Evolutionary conservation across 73 alveolate genomes (phyloP).

Genomic region (Paramecium bursaria): DNA sequence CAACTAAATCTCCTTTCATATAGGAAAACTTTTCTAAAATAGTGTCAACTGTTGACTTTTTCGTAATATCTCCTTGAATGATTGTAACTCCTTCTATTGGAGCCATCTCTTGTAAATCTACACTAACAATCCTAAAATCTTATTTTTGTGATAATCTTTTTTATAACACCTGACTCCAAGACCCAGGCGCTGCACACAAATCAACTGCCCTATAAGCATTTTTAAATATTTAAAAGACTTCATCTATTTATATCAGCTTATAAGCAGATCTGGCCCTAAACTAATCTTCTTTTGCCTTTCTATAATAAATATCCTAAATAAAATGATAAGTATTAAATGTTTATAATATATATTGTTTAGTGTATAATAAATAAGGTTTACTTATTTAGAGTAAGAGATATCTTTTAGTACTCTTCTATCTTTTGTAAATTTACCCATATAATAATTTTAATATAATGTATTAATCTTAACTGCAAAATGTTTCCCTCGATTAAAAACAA

Average conservation of each 20-base stretch:
- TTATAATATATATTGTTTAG: not conserved
- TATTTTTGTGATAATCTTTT: conserved; percentile 75
- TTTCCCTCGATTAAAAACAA: not conserved
- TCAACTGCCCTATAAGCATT: conserved; percentile 91
- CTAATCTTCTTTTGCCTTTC: conserved; percentile 97
- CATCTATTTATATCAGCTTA: conserved; percentile 92
- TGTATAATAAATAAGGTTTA: conserved; percentile 37
- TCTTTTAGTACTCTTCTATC: conserved; percentile 68
- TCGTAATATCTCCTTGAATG: conserved; percentile 95
- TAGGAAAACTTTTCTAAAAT: conserved; percentile 83
- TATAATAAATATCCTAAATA: conserved; percentile 87
- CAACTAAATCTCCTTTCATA: conserved; percentile 87
- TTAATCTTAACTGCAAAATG: not conserved
- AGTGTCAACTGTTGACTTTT: conserved; percentile 91
- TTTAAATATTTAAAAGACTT: conserved; percentile 85
- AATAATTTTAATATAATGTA: not conserved
- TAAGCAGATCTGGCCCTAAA: conserved; percentile 97
- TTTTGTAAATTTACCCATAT: conserved; percentile 72
- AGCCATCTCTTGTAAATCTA: conserved; percentile 95
- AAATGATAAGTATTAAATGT: not conserved
- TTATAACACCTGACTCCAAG: conserved; percentile 94
- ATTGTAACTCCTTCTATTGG: conserved; percentile 94
- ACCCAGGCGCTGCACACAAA: conserved; percentile 98
- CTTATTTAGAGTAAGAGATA: conserved; percentile 68
- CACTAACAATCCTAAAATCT: conserved; percentile 83